Evolutionary conservation across 371 early-diverging fungal genomes (phyloP).

Genomic region (Circinella umbellata): DNA sequence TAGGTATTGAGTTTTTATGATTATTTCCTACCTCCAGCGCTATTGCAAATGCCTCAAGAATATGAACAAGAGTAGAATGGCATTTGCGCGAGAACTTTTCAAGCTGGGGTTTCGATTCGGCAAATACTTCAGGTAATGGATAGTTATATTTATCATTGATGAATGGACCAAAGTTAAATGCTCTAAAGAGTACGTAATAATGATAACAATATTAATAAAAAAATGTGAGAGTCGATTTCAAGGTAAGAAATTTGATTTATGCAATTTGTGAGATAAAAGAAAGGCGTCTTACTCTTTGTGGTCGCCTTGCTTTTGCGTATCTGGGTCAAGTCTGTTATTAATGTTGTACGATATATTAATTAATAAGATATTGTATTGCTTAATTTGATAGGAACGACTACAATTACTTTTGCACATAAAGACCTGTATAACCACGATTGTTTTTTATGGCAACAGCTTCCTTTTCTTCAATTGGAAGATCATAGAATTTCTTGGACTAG

Average conservation of each 20-base stretch:
- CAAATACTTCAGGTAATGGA: conserved; percentile 19
- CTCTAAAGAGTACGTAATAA: not conserved
- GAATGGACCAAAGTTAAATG: conserved; percentile 44
- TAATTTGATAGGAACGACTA: no score
- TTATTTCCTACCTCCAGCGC: conserved; percentile 23
- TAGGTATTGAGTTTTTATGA: not conserved
- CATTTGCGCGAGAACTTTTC: conserved; percentile 21
- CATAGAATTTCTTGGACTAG: conserved; percentile 14
- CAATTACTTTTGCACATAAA: conserved; percentile 10
- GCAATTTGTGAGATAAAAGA: conserved; percentile 1
- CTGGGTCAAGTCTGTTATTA: conserved; percentile 37
- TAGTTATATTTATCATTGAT: conserved; percentile 33
- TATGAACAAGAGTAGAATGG: conserved; percentile 15
- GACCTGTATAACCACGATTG: conserved; percentile 16
- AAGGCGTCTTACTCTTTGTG: conserved; percentile 44
- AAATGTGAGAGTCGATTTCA: not conserved
- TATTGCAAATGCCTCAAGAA: conserved; percentile 20
- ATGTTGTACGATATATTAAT: no score
- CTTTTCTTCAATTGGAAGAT: conserved; percentile 6
- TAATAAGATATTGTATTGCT: not conserved
- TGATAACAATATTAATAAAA: no score
- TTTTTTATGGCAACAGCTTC: not conserved
- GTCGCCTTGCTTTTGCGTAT: conserved; percentile 44
- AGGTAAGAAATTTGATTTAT: not conserved
- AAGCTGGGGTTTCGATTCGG: conserved; percentile 8